Evolutionary conservation across 2,329 filamentous ascomycete genomes (phyloP).

Genomic region (Alternaria postmessia): DNA sequence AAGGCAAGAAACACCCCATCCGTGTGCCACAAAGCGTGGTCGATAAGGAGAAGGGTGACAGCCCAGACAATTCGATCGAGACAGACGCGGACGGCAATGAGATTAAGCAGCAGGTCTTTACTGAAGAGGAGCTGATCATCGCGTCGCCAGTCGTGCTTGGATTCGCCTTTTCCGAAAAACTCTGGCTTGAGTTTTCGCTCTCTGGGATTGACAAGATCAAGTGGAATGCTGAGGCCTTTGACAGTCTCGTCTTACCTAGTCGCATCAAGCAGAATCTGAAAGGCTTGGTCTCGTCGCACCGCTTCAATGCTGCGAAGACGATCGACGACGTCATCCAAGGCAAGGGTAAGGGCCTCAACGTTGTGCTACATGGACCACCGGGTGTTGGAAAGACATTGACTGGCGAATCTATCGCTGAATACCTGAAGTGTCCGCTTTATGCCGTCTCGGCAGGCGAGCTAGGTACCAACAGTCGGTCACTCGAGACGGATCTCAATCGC

Average conservation of each 20-base stretch:
- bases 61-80: constrained; percentile 53
- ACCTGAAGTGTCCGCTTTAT: constrained; percentile 82
- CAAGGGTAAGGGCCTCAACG: constrained; percentile 85
- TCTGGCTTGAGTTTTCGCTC: constrained; percentile 88
- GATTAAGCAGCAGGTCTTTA: constrained; percentile 64
- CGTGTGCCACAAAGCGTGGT: constrained; percentile 56
- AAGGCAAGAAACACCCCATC: constrained; percentile 60
- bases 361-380: constrained; percentile 78
- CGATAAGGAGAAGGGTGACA: constrained; percentile 57
- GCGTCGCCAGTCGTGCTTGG: constrained; percentile 85
- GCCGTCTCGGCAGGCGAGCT: constrained; percentile 84
- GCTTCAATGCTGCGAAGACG: constrained; percentile 79
- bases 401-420: constrained; percentile 84
- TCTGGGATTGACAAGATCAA: constrained; percentile 80
- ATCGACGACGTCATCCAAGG: constrained; percentile 78
- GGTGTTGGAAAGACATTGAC: constrained; percentile 91
- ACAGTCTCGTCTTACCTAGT: constrained; percentile 75
- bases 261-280: constrained; percentile 73
- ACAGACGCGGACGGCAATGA: constrained; percentile 51
- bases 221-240: constrained; percentile 85
- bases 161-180: constrained; percentile 86
- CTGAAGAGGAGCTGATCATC: constrained; percentile 83
- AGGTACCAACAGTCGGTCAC: constrained; percentile 73
- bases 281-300: constrained; percentile 83
- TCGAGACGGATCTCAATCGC: constrained; percentile 81